phyloP scores from a whole-genome alignment of 2,329 filamentous ascomycete genomes.

The Microdochium paspali region DNA sequence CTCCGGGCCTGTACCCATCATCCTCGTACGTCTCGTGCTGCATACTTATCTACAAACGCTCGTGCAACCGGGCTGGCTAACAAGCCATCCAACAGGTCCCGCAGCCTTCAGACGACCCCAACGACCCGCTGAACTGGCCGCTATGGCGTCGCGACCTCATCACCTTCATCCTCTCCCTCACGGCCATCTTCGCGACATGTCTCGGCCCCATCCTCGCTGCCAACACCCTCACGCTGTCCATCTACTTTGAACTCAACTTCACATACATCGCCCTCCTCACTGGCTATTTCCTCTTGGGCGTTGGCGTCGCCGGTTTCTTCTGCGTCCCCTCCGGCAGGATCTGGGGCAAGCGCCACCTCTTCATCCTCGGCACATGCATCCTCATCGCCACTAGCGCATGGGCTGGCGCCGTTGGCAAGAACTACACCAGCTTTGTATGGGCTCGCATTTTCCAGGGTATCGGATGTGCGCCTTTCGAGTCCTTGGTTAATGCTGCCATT shows the following conservation, averaged over 20 bases:
- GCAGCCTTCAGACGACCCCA: constrained; percentile 83
- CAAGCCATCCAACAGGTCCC: constrained; percentile 37
- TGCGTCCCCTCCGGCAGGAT: constrained; percentile 82
- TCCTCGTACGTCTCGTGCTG: constrained; percentile 48
- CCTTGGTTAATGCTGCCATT: constrained; percentile 77
- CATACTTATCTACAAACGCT: too few relatives aligned
- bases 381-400: constrained; percentile 68
- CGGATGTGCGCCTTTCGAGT: constrained; percentile 81
- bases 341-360: constrained; percentile 88
- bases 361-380: constrained; percentile 66
- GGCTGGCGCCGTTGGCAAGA: constrained; percentile 59
- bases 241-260: constrained; percentile 56
- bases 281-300: constrained; percentile 78
- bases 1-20: constrained; percentile 57
- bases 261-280: constrained; percentile 75
- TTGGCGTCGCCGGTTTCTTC: constrained; percentile 71
- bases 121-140: constrained; percentile 82
- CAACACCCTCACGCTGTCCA: constrained; percentile 69
- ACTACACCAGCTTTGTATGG: constrained; percentile 65
- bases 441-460: constrained; percentile 81
- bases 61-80: not conserved
- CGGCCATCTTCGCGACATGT: constrained; percentile 74
- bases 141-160: constrained; percentile 78
- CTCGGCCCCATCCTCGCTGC: constrained; percentile 82
- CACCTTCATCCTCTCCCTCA: constrained; percentile 66